These are phyloP conservation scores for Bipolaris oryzae DNA, from an alignment of 2,329 filamentous ascomycete genomes.

Conservation along the genomic window DNA sequence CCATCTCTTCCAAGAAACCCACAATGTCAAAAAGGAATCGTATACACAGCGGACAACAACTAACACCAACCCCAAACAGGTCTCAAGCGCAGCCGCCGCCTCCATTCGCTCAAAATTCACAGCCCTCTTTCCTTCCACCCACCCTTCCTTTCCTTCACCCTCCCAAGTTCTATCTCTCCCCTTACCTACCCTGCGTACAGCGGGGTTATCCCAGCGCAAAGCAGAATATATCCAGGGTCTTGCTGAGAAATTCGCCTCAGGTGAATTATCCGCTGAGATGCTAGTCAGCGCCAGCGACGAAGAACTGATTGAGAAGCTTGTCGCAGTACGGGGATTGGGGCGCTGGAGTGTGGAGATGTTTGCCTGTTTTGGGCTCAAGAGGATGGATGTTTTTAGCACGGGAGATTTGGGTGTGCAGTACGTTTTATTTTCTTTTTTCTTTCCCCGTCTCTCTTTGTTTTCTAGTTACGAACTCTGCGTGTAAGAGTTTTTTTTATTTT, in stretches of 20 bases:
- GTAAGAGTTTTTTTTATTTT: too few relatives aligned
- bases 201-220: conserved; percentile 90
- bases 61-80: too few relatives aligned
- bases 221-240: conserved; percentile 92
- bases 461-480: too few relatives aligned
- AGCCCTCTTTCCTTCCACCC: conserved; percentile 59
- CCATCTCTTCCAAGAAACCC: too few relatives aligned
- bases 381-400: conserved; percentile 90
- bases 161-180: conserved; percentile 69
- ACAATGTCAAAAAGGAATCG: too few relatives aligned
- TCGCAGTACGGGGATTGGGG: conserved; percentile 84
- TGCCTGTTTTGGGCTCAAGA: conserved; percentile 91
- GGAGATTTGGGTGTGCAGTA: conserved; percentile 91
- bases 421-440: conserved; percentile 37
- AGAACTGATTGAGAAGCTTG: conserved; percentile 79
- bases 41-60: too few relatives aligned
- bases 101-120: conserved; percentile 76
- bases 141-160: conserved; percentile 72
- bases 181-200: conserved; percentile 72
- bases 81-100: conserved; percentile 87
- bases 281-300: conserved; percentile 82
- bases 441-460: not conserved
- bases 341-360: conserved; percentile 92
- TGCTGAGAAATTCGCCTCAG: conserved; percentile 76
- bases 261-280: conserved; percentile 77